Percentiles rank a stretch among this genome's conserved stretches.
phyloP scores from a whole-genome alignment of 495 filamentous ascomycete genomes.

The Bryoglossum gracile region DNA sequence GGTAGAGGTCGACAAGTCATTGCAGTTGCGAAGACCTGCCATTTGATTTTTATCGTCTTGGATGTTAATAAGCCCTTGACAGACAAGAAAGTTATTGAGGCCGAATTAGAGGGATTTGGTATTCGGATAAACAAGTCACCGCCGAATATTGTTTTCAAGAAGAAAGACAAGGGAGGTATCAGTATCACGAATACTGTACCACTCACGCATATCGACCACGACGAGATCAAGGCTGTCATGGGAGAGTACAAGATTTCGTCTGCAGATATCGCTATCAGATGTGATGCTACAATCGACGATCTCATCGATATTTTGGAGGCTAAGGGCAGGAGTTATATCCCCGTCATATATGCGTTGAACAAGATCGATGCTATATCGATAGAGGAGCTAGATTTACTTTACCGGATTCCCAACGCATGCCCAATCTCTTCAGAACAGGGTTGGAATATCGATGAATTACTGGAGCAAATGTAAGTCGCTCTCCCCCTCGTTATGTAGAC shows the following conservation, averaged over 20 bases:
- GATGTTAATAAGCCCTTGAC: constrained; percentile 98
- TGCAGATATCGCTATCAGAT: constrained; percentile 96
- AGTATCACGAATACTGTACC: constrained; percentile 89
- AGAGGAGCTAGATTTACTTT: constrained; percentile 91
- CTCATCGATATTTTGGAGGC: constrained; percentile 94
- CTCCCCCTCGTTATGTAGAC: neutral
- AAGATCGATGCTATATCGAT: constrained; percentile 98
- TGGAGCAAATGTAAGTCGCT: constrained; percentile 73
- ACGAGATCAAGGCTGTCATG: constrained; percentile 98
- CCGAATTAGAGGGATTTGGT: constrained; percentile 95
- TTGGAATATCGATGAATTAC: constrained; percentile 95
- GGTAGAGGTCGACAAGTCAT: constrained; percentile 98
- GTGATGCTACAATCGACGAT: constrained; percentile 79
- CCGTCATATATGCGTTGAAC: constrained; percentile 96
- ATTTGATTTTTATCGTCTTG: constrained; percentile 96
- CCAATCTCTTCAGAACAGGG: constrained; percentile 97
- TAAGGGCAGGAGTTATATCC: constrained; percentile 92
- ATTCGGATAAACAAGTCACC: constrained; percentile 97
- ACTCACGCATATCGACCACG: constrained; percentile 84
- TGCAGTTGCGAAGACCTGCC: constrained; percentile 96
- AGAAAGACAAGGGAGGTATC: constrained; percentile 98
- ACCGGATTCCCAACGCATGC: constrained; percentile 92
- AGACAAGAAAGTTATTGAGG: constrained; percentile 94
- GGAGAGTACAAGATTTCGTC: constrained; percentile 91
- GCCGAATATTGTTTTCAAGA: constrained; percentile 95